phyloP scores from a whole-genome alignment of 495 filamentous ascomycete species.

The Clohesyomyces aquaticus region DNA sequence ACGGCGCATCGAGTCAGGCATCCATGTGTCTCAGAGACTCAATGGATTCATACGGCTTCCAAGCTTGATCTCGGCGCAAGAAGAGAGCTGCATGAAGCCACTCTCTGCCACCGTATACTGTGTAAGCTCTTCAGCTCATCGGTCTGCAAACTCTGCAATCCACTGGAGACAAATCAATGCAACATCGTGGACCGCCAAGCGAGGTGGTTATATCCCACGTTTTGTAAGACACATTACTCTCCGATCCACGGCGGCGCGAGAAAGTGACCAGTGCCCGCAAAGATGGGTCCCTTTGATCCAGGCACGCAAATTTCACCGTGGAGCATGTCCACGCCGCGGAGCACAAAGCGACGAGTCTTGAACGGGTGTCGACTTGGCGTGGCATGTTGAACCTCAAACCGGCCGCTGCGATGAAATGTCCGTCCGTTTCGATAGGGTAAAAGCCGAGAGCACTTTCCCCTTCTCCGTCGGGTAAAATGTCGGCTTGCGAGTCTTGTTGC shows the following conservation, averaged over 20 bases:
- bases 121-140: too few relatives aligned
- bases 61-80: too few relatives aligned
- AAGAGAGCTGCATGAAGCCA: too few relatives aligned
- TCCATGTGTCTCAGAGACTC: slow-evolving; percentile 9
- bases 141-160: background rate
- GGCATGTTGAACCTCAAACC: slow-evolving; percentile 19
- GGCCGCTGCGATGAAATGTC: background rate
- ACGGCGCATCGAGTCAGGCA: slow-evolving; percentile 33
- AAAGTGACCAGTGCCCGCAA: background rate
- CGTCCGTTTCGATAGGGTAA: background rate
- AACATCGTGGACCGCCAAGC: background rate
- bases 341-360: background rate
- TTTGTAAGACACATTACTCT: slow-evolving; percentile 31
- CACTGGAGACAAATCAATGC: slow-evolving; percentile 2
- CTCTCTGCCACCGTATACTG: too few relatives aligned
- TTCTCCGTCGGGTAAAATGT: background rate
- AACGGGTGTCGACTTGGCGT: slow-evolving; percentile 22
- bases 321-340: background rate
- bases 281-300: background rate
- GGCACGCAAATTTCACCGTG: slow-evolving; percentile 4
- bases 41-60: slow-evolving; percentile 4
- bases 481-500: background rate
- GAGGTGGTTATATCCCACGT: slow-evolving; percentile 28
- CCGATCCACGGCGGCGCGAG: slow-evolving; percentile 9
- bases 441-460: background rate